Base-by-base conservation (phyloP, 106 monocot genomes). In the Dendrobium chrysotoxum region DNA sequence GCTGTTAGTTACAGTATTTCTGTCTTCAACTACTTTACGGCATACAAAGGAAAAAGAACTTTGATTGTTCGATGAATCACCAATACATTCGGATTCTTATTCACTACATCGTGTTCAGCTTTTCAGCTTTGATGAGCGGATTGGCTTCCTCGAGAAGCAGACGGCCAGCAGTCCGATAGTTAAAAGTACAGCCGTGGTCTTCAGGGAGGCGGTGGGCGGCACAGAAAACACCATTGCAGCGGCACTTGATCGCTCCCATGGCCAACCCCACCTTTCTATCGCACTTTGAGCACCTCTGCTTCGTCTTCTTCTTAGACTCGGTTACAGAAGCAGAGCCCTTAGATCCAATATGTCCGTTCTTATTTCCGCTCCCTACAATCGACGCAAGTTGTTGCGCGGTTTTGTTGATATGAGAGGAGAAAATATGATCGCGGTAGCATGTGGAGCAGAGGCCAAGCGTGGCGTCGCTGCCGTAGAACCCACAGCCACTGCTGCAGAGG, bases 401-500 rank as follows among this genome's bases (percentile, higher is more conserved):
- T 40, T 61, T 53, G 12, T 75, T 82, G 10, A 80, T 41, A n/a
- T 38, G 66, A 26, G 21, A 64, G 65, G 71, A 7, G 35, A 71
- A 12, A 31, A 31, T 8, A 31, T 71, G 71, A 3, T 85, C 85
- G 44, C 42, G 38, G 87, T 76, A 79, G 78, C 87, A 86, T 38
- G 82, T 85, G 40, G 87, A 87, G 79, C 85, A 83, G 47, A 83
- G 66, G 61, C 83, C 72, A 23, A 78, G 72, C 12, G 87, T 83
- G 11, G 83, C 81, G 1, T 82, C 55, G 79, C 72, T 85, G 9
- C 90, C 85, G 70, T 81, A 85, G 77, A 85, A 83, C 17, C 89
- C 85, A 57, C 85, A 85, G 81, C 78, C 83, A 83, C 83, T 85
- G 20, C 76, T 46, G 79, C 86, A 85, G 72, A 80, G 71, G 71